phyloP scores from a whole-genome alignment of 1,284 basidiomycete species.

The Laetiporus sulphureus region DNA sequence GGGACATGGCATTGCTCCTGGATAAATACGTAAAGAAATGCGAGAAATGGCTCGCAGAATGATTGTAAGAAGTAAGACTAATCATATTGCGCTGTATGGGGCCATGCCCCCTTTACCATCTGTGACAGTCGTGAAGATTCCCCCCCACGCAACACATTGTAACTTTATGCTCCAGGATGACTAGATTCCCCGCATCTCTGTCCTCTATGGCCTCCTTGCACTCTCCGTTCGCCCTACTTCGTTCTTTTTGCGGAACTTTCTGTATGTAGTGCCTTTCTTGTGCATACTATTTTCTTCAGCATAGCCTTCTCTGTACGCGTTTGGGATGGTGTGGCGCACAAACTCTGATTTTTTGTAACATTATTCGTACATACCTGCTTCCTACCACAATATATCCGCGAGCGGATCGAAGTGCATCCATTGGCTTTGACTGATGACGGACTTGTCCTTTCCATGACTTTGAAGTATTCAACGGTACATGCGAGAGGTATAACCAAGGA shows the following conservation, averaged over 20 bases:
- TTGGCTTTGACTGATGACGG: background rate
- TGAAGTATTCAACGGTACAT: too few species aligned
- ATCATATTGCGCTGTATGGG: background rate
- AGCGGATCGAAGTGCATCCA: conserved; percentile 10
- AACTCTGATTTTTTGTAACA: conserved; percentile 8
- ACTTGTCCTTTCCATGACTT: too few species aligned
- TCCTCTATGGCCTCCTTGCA: conserved; percentile 15
- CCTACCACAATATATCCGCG: conserved; percentile 13
- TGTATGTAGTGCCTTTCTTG: background rate
- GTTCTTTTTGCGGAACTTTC: background rate
- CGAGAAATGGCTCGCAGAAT: conserved; percentile 83
- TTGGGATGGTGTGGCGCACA: conserved; percentile 12
- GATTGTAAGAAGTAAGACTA: too few species aligned
- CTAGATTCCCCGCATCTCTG: conserved; percentile 25
- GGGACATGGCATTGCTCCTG: conserved; percentile 75
- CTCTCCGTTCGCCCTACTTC: conserved; percentile 4
- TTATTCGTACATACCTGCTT: conserved; percentile 13
- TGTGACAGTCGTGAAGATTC: conserved; percentile 13
- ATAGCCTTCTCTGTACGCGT: conserved; percentile 10
- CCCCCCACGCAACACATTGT: conserved; percentile 18
- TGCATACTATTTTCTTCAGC: conserved; percentile 5
- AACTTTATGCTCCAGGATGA: conserved; percentile 27
- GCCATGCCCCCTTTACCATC: conserved; percentile 8
- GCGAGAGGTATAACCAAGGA: too few species aligned
- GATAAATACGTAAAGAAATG: conserved; percentile 91